These are phyloP conservation scores for Lizonia empirigonia DNA, from an alignment of 2,329 filamentous ascomycete genomes.

Conservation along the genomic window DNA sequence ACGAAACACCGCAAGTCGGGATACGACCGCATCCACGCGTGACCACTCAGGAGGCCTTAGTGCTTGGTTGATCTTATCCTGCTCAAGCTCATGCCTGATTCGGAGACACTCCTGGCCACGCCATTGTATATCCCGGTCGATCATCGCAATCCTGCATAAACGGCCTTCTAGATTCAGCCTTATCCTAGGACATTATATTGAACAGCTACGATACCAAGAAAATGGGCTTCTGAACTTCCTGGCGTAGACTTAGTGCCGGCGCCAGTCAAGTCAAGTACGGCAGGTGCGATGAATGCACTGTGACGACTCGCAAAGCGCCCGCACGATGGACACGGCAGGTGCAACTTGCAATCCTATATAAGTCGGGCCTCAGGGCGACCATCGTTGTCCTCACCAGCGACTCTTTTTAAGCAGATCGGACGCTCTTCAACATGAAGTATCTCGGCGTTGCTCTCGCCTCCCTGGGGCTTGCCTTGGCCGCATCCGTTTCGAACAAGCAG, in stretches of 20 bases:
- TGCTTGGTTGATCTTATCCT: constrained; percentile 17
- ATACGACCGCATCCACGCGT: constrained; percentile 2
- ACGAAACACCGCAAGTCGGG: constrained; percentile 4
- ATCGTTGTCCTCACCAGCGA: constrained; percentile 15
- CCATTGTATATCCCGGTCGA: constrained; percentile 11
- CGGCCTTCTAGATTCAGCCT: constrained; percentile 17
- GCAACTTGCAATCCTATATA: constrained; percentile 5
- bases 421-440: constrained; percentile 37
- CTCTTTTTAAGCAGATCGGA: constrained; percentile 3
- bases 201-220: constrained; percentile 13
- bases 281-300: constrained; percentile 15
- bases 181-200: constrained; percentile 18
- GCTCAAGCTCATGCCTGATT: constrained; percentile 18
- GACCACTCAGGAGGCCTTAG: constrained; percentile 8
- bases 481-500: constrained; percentile 36
- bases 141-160: constrained; percentile 12
- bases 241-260: constrained; percentile 15
- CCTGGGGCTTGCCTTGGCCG: constrained; percentile 41
- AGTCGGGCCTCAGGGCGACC: neutral
- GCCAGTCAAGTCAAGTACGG: constrained; percentile 12
- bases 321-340: constrained; percentile 1
- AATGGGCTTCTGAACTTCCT: constrained; percentile 14
- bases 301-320: neutral
- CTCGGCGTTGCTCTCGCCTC: constrained; percentile 37
- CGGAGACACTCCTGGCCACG: constrained; percentile 4